phyloP scores from a whole-genome alignment of 2,329 filamentous ascomycete genomes.

The Rugonectria rugulosa region DNA sequence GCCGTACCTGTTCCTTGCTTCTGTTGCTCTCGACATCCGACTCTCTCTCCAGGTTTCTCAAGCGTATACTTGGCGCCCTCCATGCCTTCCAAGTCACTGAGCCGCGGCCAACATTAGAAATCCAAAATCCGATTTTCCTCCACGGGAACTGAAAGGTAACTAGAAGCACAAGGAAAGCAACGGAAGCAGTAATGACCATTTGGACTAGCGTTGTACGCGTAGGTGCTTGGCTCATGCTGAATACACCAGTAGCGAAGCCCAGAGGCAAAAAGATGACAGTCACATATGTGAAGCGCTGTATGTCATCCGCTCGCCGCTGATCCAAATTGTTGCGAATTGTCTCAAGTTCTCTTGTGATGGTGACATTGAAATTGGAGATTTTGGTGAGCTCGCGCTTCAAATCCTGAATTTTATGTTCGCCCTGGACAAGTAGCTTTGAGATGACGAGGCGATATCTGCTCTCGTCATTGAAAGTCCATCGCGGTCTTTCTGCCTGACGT shows the following conservation, averaged over 20 bases:
- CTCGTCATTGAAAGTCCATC: neutral
- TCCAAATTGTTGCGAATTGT: neutral
- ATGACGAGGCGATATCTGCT: neutral
- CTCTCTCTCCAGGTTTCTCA: too few relatives aligned
- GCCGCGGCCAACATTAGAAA: too few relatives aligned
- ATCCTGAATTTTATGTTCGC: neutral
- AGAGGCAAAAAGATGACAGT: neutral
- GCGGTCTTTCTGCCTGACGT: neutral
- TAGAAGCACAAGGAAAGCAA: too few relatives aligned
- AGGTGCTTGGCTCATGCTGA: neutral
- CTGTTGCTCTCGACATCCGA: too few relatives aligned
- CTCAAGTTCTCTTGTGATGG: neutral
- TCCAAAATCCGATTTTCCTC: too few relatives aligned
- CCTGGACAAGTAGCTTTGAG: neutral
- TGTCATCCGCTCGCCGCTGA: neutral
- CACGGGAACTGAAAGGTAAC: too few relatives aligned
- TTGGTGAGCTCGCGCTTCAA: neutral
- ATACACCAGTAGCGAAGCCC: neutral
- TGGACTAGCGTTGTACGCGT: too few relatives aligned
- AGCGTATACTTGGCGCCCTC: too few relatives aligned
- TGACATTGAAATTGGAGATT: neutral
- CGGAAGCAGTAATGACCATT: too few relatives aligned
- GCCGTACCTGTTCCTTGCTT: too few relatives aligned
- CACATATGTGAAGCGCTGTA: neutral
- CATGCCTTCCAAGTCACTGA: too few relatives aligned